phyloP scores from a whole-genome alignment of 1,284 basidiomycete genomes.

The Chiua sp. region DNA sequence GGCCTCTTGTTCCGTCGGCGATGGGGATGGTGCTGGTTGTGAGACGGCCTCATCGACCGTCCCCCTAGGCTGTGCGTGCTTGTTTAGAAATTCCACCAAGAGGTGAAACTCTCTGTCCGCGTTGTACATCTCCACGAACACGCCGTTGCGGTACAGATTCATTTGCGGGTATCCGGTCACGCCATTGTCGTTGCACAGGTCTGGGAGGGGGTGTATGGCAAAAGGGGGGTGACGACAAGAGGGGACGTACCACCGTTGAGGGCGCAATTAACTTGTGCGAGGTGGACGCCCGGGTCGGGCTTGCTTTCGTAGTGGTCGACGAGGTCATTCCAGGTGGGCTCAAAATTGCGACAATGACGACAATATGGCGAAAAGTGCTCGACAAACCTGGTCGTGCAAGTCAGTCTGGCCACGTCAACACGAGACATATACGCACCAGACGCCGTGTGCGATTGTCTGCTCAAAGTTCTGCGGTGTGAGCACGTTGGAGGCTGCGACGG shows the following conservation, averaged over 20 bases:
- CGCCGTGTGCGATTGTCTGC: conserved; percentile 57
- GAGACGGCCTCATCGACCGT: neutral
- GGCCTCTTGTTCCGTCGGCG: neutral
- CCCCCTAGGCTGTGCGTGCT: conserved; percentile 34
- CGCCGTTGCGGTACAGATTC: conserved; percentile 75
- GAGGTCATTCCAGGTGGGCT: conserved; percentile 85
- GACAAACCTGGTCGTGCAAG: conserved; percentile 53
- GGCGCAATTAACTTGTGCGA: conserved; percentile 89
- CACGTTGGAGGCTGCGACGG: conserved; percentile 42
- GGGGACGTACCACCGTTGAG: conserved; percentile 73
- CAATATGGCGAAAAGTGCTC: conserved; percentile 85
- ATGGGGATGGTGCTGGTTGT: conserved; percentile 5
- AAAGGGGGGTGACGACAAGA: neutral
- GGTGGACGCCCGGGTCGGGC: conserved; percentile 63
- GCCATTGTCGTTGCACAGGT: conserved; percentile 76
- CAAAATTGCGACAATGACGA: conserved; percentile 76
- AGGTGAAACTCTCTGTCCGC: conserved; percentile 56
- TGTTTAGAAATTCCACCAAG: conserved; percentile 55
- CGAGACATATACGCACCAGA: conserved; percentile 59
- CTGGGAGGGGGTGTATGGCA: conserved; percentile 44
- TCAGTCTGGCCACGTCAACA: no score
- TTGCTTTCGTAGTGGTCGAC: conserved; percentile 60
- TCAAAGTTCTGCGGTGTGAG: conserved; percentile 74
- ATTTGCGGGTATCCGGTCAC: conserved; percentile 84
- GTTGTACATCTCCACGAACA: conserved; percentile 62